Evolutionary conservation across 2,329 filamentous ascomycete genomes (phyloP).

Genomic region (Colletotrichum camelliae): DNA sequence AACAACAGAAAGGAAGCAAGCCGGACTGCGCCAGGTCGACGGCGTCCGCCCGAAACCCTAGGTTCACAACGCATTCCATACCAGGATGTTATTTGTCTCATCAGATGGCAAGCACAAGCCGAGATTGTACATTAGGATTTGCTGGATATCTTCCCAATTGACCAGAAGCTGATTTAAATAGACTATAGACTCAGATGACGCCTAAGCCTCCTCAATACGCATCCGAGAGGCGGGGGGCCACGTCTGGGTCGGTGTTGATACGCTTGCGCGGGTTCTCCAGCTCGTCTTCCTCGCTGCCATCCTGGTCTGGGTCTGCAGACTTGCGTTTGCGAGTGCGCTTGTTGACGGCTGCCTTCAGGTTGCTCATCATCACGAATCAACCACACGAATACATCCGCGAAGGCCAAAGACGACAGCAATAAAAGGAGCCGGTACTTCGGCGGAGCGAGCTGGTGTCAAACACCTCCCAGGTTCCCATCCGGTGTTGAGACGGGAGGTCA

Average conservation of each 20-base stretch:
- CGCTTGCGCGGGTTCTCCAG: too few species aligned
- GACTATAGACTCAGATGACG: fast-evolving
- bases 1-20: not conserved
- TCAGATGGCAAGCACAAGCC: too few species aligned
- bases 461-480: not conserved
- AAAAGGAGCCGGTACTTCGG: not conserved
- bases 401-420: fast-evolving
- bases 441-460: not conserved
- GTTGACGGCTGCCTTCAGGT: too few species aligned
- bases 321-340: too few species aligned
- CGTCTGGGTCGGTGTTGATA: too few species aligned
- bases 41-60: not conserved
- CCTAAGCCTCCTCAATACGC: fast-evolving
- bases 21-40: not conserved
- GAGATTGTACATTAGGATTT: not conserved
- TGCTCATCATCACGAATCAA: not conserved
- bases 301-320: too few species aligned
- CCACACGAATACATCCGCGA: not conserved
- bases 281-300: too few species aligned
- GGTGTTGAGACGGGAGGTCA: not conserved
- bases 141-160: not conserved
- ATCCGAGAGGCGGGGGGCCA: too few species aligned
- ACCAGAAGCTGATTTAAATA: not conserved
- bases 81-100: not conserved
- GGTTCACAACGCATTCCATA: not conserved